Conservation (phyloP, 2,329 filamentous ascomycete species). For the Thielaviopsis ethacetica region DNA sequence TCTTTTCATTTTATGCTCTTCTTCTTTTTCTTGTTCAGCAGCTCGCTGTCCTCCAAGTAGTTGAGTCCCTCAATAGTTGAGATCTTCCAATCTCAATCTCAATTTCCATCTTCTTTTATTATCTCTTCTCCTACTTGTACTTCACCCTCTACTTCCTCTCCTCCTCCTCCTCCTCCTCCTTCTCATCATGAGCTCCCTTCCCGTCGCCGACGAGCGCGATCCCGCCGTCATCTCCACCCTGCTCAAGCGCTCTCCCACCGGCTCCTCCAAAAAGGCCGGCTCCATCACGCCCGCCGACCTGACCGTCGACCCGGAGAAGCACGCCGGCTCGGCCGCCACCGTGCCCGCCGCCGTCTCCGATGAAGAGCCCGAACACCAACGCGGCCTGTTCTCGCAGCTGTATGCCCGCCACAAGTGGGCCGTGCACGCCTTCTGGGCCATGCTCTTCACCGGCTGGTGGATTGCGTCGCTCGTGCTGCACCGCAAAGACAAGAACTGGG, state of each 20-base stretch:
- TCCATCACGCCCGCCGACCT: neutral
- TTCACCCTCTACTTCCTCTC: neutral
- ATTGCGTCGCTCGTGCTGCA: constrained; percentile 59
- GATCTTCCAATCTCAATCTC: no score
- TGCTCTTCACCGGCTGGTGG: constrained; percentile 48
- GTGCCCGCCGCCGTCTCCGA: constrained; percentile 14
- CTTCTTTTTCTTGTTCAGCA: neutral
- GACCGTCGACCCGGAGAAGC: constrained; percentile 26
- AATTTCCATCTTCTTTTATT: no score
- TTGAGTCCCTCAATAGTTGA: no score
- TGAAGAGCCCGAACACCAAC: no score
- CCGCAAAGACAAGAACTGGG: constrained; percentile 57
- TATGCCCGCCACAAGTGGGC: constrained; percentile 30
- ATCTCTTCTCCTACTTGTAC: neutral
- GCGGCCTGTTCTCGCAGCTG: constrained; percentile 18
- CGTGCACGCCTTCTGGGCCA: constrained; percentile 29
- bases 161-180: constrained; percentile 14
- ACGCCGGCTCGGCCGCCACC: constrained; percentile 15
- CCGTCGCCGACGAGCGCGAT: constrained; percentile 21
- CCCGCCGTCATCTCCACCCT: constrained; percentile 16
- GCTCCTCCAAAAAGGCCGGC: constrained; percentile 10
- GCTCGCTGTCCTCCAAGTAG: neutral
- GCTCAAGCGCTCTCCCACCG: constrained; percentile 12
- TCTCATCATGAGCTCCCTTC: constrained; percentile 23
- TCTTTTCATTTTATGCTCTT: neutral